Conservation (phyloP, 805 yeast genomes). For the Dipodascus geniculatus region DNA sequence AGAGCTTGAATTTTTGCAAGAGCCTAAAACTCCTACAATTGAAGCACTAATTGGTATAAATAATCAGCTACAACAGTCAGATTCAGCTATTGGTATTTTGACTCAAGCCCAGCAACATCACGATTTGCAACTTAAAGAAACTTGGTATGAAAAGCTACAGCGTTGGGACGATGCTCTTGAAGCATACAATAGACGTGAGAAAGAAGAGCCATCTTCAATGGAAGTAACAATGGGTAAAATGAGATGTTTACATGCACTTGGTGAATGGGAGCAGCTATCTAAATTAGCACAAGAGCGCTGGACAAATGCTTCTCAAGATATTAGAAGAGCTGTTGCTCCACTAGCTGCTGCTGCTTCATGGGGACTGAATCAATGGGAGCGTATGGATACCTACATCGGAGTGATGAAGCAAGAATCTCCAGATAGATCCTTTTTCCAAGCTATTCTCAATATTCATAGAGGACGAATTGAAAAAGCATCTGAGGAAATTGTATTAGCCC, state of each 20-base stretch:
- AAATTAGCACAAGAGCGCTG: constrained; percentile 80
- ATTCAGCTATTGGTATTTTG: constrained; percentile 94
- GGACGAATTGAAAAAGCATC: constrained; percentile 77
- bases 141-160: constrained; percentile 95
- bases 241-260: constrained; percentile 96
- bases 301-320: constrained; percentile 61
- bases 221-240: constrained; percentile 95
- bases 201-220: constrained; percentile 42
- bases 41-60: constrained; percentile 88
- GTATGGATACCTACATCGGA: constrained; percentile 81
- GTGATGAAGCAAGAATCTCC: constrained; percentile 91
- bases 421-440: constrained; percentile 89
- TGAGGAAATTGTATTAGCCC: constrained; percentile 66
- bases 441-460: constrained; percentile 74
- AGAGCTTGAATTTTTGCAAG: constrained; percentile 88
- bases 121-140: constrained; percentile 74
- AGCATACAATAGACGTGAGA: constrained; percentile 75
- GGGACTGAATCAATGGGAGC: constrained; percentile 96
- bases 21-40: constrained; percentile 82
- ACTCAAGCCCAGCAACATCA: constrained; percentile 66
- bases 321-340: constrained; percentile 80
- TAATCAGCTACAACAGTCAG: constrained; percentile 90
- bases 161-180: constrained; percentile 96
- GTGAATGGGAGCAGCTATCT: constrained; percentile 93
- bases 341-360: constrained; percentile 98